Percentiles rank a stretch among this genome's conserved stretches.
phyloP scores from a whole-genome alignment of 371 early-diverging fungal species.

The Rhizopus sp. region DNA sequence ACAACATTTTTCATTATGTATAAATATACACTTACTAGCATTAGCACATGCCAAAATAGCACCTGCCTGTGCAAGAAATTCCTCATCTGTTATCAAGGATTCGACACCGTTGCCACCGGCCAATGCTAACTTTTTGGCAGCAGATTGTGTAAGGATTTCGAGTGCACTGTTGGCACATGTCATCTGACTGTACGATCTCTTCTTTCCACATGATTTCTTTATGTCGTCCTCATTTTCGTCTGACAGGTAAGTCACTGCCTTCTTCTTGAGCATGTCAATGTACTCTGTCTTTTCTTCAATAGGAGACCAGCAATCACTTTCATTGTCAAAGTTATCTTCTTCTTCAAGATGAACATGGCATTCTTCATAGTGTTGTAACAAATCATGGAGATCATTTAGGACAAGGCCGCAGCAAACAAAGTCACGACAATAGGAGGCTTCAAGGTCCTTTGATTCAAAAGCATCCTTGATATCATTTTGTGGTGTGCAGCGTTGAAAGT shows the following conservation, averaged over 20 bases:
- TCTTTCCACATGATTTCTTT: conserved; percentile 14
- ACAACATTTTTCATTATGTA: no score
- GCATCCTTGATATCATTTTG: conserved; percentile 51
- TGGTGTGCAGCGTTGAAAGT: conserved; percentile 43
- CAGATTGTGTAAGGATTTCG: conserved; percentile 35
- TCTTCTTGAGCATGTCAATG: conserved; percentile 30
- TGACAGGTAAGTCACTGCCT: conserved; percentile 33
- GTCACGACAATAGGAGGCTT: conserved; percentile 87
- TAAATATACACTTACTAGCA: conserved; percentile 6
- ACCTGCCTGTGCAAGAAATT: conserved; percentile 46
- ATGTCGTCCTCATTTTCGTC: conserved; percentile 7
- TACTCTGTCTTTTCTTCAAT: conserved; percentile 4
- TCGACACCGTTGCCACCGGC: conserved; percentile 25
- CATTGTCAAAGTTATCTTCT: conserved; percentile 60
- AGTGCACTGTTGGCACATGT: conserved; percentile 18
- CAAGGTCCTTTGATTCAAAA: conserved; percentile 79
- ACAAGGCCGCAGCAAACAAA: conserved; percentile 88
- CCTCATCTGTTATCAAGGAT: conserved; percentile 40
- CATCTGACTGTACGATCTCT: conserved; percentile 29
- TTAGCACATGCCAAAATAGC: conserved; percentile 38
- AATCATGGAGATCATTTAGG: conserved; percentile 84
- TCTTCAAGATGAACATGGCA: conserved; percentile 80
- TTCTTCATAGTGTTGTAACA: conserved; percentile 93
- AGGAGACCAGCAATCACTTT: conserved; percentile 6
- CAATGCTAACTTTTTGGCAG: conserved; percentile 33